A percentile compares a stretch with the other conserved stretches of the same genome.
Evolutionary conservation across 768 basidiomycete species (phyloP).

Genomic region (Kondoa malvinella): DNA sequence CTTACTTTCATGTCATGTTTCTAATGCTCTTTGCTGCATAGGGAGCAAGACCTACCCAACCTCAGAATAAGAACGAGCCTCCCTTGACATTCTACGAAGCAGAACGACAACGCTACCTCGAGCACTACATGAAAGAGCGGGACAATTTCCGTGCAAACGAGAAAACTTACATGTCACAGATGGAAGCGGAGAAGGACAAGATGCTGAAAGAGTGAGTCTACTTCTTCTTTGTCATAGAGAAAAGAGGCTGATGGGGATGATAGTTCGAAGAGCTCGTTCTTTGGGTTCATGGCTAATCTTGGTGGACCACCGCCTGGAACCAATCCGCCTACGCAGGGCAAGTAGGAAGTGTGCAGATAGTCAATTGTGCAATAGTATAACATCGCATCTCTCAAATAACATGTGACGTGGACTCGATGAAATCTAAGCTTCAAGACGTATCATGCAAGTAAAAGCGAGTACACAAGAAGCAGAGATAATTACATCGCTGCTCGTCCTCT

Average conservation of each 20-base stretch:
- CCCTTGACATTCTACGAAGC: neutral
- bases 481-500: no score
- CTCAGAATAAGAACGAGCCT: neutral
- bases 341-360: no score
- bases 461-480: no score
- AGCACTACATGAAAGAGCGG: constrained; percentile 40
- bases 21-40: neutral
- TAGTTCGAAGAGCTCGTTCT: constrained; percentile 16
- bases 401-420: no score
- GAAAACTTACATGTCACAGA: constrained; percentile 38
- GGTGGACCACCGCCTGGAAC: constrained; percentile 1
- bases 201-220: constrained; percentile 28
- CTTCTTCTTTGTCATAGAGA: neutral
- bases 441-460: no score
- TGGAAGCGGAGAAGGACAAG: constrained; percentile 42
- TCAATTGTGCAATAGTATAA: no score
- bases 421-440: no score
- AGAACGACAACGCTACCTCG: constrained; percentile 4
- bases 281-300: constrained; percentile 18
- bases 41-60: neutral
- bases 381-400: no score
- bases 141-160: constrained; percentile 41
- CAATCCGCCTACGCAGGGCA: no score
- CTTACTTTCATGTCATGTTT: neutral
- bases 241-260: constrained; percentile 10